Base-by-base conservation (phyloP, 2,329 filamentous ascomycete species). In the Coniosporium uncinatum region DNA sequence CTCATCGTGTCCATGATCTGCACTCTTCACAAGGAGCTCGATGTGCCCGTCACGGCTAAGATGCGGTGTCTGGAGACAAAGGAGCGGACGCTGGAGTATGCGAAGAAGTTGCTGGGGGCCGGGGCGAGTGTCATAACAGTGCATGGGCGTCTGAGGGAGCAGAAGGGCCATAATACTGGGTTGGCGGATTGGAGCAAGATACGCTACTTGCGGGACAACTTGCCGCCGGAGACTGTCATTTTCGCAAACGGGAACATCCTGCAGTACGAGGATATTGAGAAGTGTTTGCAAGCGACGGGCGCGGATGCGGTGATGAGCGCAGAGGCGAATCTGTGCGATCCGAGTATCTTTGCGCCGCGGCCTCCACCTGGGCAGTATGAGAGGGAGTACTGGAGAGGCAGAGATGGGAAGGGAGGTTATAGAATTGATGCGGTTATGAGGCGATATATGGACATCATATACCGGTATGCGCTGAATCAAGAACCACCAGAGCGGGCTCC, bases 191-290 rank as follows among this genome's bases (percentile, higher is more conserved):
- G 93, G 93, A 69, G 68, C n/a, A 79, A 85, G 55, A 82, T 98
- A 42, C 77, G 82, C 4, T 91, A 86, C 56, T 64, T 98, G 49
- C 75, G 93, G 37, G 87, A 95, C 11, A 85, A 83, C 46, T 66
- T 98, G 22, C 91, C 91, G 0, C 67, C 75, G 1, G 89, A 96
- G 37, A 94, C 89, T 5, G 93, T 98, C 19, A 79, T 98, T 3
- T 97, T 98, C 58, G 93, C 93, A 3, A 98, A 98, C 61, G 93
- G 93, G 13, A 98, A 98, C 56, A 83, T 96, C 27, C 68, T 98
- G 44, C 84, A 87, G 58, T 75, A 84, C 44, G 81, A 73, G 1
- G 91, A 98, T 58, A 70, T 98, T 11, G 76, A 83, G 39, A 69
- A 68, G 17, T 97, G 91, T 55, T 67, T 98, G 17, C 77, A 81